Conservation (phyloP, 208 protist genomes). For the Wallacemonas rigidus region DNA sequence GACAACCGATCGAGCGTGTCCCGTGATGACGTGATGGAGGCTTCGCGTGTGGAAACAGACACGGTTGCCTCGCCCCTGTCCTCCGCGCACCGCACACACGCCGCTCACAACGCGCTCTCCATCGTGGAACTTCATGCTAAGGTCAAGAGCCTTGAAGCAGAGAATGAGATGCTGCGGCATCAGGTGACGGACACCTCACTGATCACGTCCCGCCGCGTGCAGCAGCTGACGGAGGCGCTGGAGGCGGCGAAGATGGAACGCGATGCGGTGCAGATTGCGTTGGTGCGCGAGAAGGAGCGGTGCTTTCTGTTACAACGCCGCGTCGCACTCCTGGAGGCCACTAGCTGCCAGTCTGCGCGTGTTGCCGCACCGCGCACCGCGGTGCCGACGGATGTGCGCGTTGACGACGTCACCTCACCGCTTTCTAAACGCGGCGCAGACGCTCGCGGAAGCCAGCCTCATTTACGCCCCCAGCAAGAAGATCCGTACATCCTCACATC, state of each 20-base stretch:
- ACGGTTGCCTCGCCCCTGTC: neutral
- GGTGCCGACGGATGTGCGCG: no score
- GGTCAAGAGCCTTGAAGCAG: constrained; percentile 12
- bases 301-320: constrained; percentile 29
- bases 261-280: constrained; percentile 34
- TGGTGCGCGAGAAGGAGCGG: constrained; percentile 37
- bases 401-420: no score
- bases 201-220: neutral
- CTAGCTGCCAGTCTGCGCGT: neutral
- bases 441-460: no score
- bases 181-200: neutral
- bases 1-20: constrained; percentile 16
- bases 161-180: constrained; percentile 16
- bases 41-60: neutral
- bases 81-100: neutral
- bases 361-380: neutral
- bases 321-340: constrained; percentile 8
- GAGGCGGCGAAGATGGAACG: constrained; percentile 22
- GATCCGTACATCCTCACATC: neutral
- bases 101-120: neutral
- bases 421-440: no score
- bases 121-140: neutral
- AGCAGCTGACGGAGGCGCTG: neutral
- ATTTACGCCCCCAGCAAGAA: no score
- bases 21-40: neutral